A percentile compares a stretch with the other conserved stretches of the same genome.
Conservation (phyloP, 1,284 basidiomycete species). For the Trichosporon coremiiforme region DNA sequence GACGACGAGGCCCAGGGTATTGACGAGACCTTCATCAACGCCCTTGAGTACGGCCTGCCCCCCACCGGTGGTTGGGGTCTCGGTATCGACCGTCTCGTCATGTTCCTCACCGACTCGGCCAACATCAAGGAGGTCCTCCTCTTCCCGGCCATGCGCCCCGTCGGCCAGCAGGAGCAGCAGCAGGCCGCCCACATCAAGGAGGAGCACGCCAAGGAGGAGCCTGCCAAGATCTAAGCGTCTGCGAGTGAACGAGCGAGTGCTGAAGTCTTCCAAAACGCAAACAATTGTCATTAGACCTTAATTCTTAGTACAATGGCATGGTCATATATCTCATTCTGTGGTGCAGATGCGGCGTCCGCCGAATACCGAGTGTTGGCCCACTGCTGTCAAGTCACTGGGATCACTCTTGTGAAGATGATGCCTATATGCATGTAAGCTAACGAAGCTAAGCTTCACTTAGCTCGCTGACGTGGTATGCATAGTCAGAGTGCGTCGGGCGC, state of each 20-base stretch:
- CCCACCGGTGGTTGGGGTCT: constrained; percentile 97
- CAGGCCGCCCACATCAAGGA: constrained; percentile 7
- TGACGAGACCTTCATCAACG: constrained; percentile 90
- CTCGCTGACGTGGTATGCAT: no score
- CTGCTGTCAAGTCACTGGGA: no score
- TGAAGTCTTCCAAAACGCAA: no score
- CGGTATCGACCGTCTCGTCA: constrained; percentile 89
- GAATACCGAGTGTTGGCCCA: no score
- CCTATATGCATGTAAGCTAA: no score
- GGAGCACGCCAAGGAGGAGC: constrained; percentile 15
- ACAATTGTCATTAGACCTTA: neutral
- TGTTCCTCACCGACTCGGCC: constrained; percentile 91
- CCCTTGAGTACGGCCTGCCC: constrained; percentile 93
- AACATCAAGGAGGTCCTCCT: constrained; percentile 63
- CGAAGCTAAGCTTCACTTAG: no score
- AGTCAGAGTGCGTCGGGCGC: no score
- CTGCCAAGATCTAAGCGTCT: neutral
- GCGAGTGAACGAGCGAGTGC: neutral
- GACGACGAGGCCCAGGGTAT: constrained; percentile 98
- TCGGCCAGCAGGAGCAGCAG: constrained; percentile 24
- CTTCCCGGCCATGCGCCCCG: constrained; percentile 58
- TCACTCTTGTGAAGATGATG: no score
- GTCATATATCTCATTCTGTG: no score
- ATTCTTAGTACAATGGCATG: neutral
- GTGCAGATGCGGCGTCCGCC: no score